These are phyloP conservation scores for Solanum aculeatissimum DNA, from an alignment of 305 asterid species.

Conservation along the genomic window DNA sequence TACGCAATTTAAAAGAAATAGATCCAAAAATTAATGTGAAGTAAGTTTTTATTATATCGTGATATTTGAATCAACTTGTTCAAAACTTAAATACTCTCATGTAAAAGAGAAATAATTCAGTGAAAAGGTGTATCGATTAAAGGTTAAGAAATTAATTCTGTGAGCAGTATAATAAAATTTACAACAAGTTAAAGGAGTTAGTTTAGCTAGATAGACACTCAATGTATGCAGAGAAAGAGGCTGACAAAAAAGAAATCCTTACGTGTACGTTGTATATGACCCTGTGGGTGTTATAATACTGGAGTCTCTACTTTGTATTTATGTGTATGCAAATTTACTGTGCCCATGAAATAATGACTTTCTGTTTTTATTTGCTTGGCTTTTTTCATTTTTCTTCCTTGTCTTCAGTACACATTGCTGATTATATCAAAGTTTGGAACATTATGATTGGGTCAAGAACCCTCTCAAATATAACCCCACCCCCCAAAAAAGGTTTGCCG, in stretches of 20 bases:
- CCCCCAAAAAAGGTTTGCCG: not conserved
- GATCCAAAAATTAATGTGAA: not conserved
- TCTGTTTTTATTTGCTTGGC: not conserved
- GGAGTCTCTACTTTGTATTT: not conserved
- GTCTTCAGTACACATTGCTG: not conserved
- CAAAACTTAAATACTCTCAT: too few species aligned
- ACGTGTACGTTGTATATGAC: not conserved
- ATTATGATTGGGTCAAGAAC: not conserved
- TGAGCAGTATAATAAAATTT: not conserved
- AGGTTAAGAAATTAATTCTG: not conserved
- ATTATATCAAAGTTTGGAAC: not conserved
- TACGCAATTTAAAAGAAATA: not conserved
- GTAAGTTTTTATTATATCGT: too few species aligned
- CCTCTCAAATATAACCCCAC: not conserved
- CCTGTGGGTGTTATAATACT: not conserved
- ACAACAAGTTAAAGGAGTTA: not conserved
- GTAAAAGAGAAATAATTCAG: too few species aligned
- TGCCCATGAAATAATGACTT: not conserved
- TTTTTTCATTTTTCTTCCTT: not conserved
- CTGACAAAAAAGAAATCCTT: not conserved
- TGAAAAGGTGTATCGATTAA: not conserved
- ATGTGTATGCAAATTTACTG: not conserved
- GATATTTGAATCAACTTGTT: not conserved
- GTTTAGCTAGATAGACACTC: not conserved
- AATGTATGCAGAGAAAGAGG: not conserved